Evolutionary conservation across 2,329 filamentous ascomycete genomes (phyloP).

Genomic region (Aspergillus sclerotialis): DNA sequence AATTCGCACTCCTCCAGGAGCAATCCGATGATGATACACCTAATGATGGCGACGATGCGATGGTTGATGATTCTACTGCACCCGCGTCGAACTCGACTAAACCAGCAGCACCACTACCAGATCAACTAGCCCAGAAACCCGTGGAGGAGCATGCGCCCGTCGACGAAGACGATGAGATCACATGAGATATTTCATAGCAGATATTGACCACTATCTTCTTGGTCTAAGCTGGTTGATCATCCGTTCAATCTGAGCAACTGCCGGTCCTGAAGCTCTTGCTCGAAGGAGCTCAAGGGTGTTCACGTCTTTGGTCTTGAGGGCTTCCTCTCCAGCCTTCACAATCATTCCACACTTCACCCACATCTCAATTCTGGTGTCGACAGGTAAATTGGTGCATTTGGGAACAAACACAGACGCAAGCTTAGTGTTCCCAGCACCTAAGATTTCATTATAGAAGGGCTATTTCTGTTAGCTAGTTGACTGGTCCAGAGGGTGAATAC

Average conservation of each 20-base stretch:
- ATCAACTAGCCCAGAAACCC: constrained; percentile 5
- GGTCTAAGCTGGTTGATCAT: constrained; percentile 54
- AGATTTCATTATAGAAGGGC: constrained; percentile 85
- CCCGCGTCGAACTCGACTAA: constrained; percentile 12
- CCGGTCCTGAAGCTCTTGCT: constrained; percentile 63
- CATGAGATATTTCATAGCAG: constrained; percentile 21
- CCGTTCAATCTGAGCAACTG: constrained; percentile 73
- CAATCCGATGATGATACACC: constrained; percentile 46
- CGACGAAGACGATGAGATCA: constrained; percentile 39
- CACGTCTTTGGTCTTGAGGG: constrained; percentile 70
- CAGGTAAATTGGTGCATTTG: constrained; percentile 69
- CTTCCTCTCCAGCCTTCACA: constrained; percentile 85
- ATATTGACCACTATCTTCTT: constrained; percentile 28
- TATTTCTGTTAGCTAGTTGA: constrained; percentile 33
- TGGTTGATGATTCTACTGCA: constrained; percentile 24
- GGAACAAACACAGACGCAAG: constrained; percentile 77
- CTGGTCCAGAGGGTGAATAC: constrained; percentile 18
- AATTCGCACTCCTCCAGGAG: constrained; percentile 35
- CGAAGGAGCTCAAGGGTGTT: constrained; percentile 68
- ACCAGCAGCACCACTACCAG: not conserved
- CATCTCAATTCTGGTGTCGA: constrained; percentile 73
- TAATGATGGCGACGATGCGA: constrained; percentile 25
- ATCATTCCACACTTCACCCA: constrained; percentile 93
- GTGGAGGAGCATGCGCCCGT: constrained; percentile 19
- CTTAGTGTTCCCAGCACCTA: constrained; percentile 83